These are phyloP conservation scores for Colletotrichum magnum DNA, from an alignment of 2,329 filamentous ascomycete species.

Conservation along the genomic window DNA sequence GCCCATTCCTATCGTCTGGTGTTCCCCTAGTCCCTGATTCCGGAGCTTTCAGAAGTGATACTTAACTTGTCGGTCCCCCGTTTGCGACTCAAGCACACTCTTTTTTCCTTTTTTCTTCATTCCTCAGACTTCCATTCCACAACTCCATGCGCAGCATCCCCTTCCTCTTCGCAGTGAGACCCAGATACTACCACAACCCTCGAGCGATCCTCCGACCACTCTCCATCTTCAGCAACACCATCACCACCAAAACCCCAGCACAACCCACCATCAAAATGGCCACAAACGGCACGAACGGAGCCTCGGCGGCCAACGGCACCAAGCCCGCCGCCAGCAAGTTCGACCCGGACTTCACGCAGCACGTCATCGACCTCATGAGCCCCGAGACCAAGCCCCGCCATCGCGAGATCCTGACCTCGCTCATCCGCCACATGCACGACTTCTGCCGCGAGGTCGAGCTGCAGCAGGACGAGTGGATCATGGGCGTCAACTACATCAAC, in stretches of 20 bases:
- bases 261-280: slow-evolving; percentile 28
- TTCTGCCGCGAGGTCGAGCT: slow-evolving; percentile 39
- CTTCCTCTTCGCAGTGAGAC: no score
- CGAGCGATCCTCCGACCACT: no score
- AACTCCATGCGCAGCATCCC: background rate
- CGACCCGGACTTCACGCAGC: slow-evolving; percentile 41
- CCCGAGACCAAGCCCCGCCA: slow-evolving; percentile 40
- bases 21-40: background rate
- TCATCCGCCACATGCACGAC: slow-evolving; percentile 39
- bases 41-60: slow-evolving; percentile 1
- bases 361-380: slow-evolving; percentile 41
- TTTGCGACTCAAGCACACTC: background rate
- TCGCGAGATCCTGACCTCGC: slow-evolving; percentile 35
- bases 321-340: slow-evolving; percentile 35
- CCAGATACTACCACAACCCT: no score
- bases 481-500: slow-evolving; percentile 42
- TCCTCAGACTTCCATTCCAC: background rate
- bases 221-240: no score
- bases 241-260: background rate
- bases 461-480: slow-evolving; percentile 39
- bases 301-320: slow-evolving; percentile 19
- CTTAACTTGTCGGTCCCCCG: slow-evolving; percentile 15
- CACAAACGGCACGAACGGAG: slow-evolving; percentile 36
- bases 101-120: background rate
- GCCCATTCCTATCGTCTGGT: background rate